Evolutionary conservation across 768 basidiomycete species (phyloP).

Genomic region (Sporobolomyces pararoseus): DNA sequence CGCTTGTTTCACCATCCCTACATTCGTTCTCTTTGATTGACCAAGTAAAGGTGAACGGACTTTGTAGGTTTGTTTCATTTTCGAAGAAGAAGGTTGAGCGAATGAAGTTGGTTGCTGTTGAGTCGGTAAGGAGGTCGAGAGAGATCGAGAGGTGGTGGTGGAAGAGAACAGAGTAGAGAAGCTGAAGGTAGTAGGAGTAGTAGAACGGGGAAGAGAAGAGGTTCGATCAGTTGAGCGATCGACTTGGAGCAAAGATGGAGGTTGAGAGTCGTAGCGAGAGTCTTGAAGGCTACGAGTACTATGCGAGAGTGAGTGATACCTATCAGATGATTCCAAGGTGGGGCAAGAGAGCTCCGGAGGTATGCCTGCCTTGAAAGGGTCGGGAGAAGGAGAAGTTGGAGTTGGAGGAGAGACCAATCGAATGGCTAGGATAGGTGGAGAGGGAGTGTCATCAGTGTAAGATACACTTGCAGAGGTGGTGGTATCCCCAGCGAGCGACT

Average conservation of each 20-base stretch:
- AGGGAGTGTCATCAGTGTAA: background rate
- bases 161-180: constrained; percentile 3
- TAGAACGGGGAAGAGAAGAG: background rate
- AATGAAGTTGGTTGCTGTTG: too few species aligned
- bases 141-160: background rate
- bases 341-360: too few species aligned
- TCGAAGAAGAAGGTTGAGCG: background rate
- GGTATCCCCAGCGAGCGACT: too few species aligned
- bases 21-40: background rate
- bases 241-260: background rate
- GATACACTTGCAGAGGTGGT: too few species aligned
- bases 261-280: background rate
- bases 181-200: background rate
- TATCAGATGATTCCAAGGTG: too few species aligned
- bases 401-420: constrained; percentile 19
- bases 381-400: constrained; percentile 1
- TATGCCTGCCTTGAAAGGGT: too few species aligned
- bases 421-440: background rate
- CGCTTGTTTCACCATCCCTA: constrained; percentile 1
- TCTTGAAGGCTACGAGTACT: background rate
- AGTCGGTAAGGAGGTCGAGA: too few species aligned
- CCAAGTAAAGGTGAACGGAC: background rate
- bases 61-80: background rate
- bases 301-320: too few species aligned
- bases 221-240: background rate